Base-by-base conservation (phyloP, 441 rosid genomes). In the Flueggea neowawraea region DNA sequence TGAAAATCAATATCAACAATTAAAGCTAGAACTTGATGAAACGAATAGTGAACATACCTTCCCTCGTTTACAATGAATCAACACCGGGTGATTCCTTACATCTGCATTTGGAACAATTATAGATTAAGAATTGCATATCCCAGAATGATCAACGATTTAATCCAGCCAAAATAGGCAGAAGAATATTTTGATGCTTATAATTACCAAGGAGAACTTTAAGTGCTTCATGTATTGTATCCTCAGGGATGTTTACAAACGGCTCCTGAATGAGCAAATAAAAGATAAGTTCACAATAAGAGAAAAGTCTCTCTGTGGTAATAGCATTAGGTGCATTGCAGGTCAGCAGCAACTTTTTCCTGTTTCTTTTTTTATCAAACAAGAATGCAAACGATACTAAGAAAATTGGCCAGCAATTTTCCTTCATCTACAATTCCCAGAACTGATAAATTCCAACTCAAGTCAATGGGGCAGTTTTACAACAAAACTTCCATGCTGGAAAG, bases 31-130 rank as follows among this genome's bases (percentile, higher is more conserved):
- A 36, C 41, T 36, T 36, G 41, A 36, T 5, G 41, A 36, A 36
- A 5, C 9, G 41, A 36, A 36, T 36, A 4, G 41, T 36, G 41
- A 36, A 54, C 78, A 51, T 83, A 94, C 99, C 98, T 95, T 95
- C 47, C 98, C 98, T 2, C 87, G 83, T 65, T 91, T 89, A 79
- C 99, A 95, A 52, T 95, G 99, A 67, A 95, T 88, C 75, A 95
- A 73, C 73, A 95, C 67, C 7, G 98, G 99, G 71, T 88, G 97
- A 62, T 95, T 91, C 73, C 84, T 88, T 68, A 76, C 93, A 83
- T 95, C 99, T 95, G 76, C 52, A 76, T 56, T 33, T 58, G 17
- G 59, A 48, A 50, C 14, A 56, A 14, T 8, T 12, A 57, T 14
- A 15, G 49, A 41, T 56, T 16, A 69, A 57, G 32, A 22, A 16